Evolutionary conservation across 2,329 filamentous ascomycete species (phyloP), one percentile per base, ranked within the genome.

Genomic region (Triangularia setosa): DNA sequence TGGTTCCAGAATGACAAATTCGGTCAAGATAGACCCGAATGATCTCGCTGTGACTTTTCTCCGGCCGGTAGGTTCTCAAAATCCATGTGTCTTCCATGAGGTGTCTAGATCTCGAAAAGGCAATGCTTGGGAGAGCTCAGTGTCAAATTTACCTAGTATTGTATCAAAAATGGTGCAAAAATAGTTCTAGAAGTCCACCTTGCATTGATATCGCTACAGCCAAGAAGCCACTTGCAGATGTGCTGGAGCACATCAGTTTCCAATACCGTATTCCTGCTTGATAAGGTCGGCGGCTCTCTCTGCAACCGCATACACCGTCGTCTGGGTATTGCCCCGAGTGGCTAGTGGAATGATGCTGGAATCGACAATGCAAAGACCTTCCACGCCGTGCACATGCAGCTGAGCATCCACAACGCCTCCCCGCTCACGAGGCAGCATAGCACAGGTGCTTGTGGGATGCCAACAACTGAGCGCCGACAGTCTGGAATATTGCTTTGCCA

Each of bases 401-500:
- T 7, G 9, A 6, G 59, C 2, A 24, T 70, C 62, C 24, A 70
- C 69, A 8, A 70, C 69, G 3, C 69, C 68, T 4, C 65, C 68
- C 16, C 61, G 12, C 48, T 61, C 64, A 6, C 64, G 28, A n/a
- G 69, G 66, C 60, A 68, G 61, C 69, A 71, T 69, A 12, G 68
- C 28, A 27, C 78, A 77, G 4, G 80, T 83, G 16, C 83, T 79
- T 4, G 76, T 73, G 0, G 79, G 77, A 70, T 85, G 83, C 68
- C 80, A 84, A 53, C 71, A 71, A 7, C 74, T 73, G 6, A 75
- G 72, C 53, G 72, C 68, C 0, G 68, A 68, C 25, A 68, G 67
- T 5, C 70, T 71, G 52, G 78, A 74, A 24, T 75, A 72, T 25
- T 75, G 70, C 57, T 69, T 72, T 14, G 75, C 75, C 2, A 66